Evolutionary conservation across 2,329 filamentous ascomycete genomes (phyloP), one percentile per base, ranked within the genome.

Genomic region (Alternaria sp.): DNA sequence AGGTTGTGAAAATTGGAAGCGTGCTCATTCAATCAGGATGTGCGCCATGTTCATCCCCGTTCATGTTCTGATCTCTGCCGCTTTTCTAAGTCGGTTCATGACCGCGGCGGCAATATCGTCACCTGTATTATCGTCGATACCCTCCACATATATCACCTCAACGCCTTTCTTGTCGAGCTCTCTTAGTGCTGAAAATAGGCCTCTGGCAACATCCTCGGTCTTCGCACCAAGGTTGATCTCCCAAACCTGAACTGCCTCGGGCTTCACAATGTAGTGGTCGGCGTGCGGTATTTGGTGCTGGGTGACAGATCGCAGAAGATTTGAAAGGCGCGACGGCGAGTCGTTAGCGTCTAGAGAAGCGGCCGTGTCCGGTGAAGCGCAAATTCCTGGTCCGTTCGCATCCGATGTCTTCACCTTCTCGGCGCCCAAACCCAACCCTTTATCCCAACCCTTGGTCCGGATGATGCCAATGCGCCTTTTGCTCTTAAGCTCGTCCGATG

Each of bases 101-200:
- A 85, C 79, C 4, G 84, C 96, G 23, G 93, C 92, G 19, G 93
- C 93, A 70, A 96, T 90, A 76, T 96, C 92, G 30, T 91, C 89
- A 62, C 91, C 88, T 63, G 77, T 71, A 57, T 92, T 91, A 64
- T 88, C 85, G 19, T 83, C 80, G 61, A 97, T 91, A 3, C 95
- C 95, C 78, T 99, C 96, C 11, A 98, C 93, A 70, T 94, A 92
- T 56, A 99, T 97, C 19, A 91, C 85, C 75, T 96, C 90, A 5
- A 93, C 93, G 28, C 89, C 87, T 66, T 89, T 85, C 72, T 90
- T 88, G 78, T 99, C 96, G 66, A 99, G 86, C 70, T 94, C 92
- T 57, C 96, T 86, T 57, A 99, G 83, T 2, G 93, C 92, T 12
- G 93, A 92, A 78, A 99, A 99, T 13, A 99, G 83, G 0, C 92